These are phyloP conservation scores for Theileria equi DNA, from an alignment of 169 alveolate species.

Conservation along the genomic window DNA sequence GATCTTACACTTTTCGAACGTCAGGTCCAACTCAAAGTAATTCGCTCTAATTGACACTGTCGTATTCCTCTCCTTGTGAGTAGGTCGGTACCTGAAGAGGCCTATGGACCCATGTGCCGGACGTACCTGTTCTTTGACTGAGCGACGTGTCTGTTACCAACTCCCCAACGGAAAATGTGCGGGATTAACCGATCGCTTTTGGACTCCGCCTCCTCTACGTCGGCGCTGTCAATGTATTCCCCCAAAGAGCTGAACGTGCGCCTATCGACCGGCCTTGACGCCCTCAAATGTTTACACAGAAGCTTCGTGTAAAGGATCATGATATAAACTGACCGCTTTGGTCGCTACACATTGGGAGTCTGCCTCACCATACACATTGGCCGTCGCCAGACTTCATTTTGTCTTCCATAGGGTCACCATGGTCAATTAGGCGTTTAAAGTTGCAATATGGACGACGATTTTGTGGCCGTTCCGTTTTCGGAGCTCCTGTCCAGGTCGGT, in stretches of 20 bases:
- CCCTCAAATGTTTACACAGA: too few species aligned
- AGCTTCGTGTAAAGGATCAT: too few species aligned
- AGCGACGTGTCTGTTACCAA: conserved; percentile 71
- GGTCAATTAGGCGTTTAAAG: not conserved
- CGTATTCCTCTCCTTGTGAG: conserved; percentile 60
- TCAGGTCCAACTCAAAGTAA: conserved; percentile 61
- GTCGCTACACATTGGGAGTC: too few species aligned
- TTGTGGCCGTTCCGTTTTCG: conserved; percentile 25
- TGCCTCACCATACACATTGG: too few species aligned
- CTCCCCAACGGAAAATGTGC: conserved; percentile 76
- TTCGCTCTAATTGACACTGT: conserved; percentile 62
- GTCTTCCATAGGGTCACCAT: too few species aligned
- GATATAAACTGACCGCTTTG: too few species aligned
- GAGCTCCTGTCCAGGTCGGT: conserved; percentile 40
- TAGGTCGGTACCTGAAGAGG: conserved; percentile 62
- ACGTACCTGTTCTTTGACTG: conserved; percentile 70
- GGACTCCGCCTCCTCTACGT: too few species aligned
- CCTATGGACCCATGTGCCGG: not conserved
- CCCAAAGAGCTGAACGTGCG: too few species aligned
- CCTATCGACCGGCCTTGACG: too few species aligned
- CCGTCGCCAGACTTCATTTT: too few species aligned
- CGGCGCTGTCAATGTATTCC: too few species aligned
- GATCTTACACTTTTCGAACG: conserved; percentile 58
- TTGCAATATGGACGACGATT: conserved; percentile 27
- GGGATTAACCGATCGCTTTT: conserved; percentile 28